phyloP scores from a whole-genome alignment of 2,329 filamentous ascomycete genomes.

The Calonectria honghensis region DNA sequence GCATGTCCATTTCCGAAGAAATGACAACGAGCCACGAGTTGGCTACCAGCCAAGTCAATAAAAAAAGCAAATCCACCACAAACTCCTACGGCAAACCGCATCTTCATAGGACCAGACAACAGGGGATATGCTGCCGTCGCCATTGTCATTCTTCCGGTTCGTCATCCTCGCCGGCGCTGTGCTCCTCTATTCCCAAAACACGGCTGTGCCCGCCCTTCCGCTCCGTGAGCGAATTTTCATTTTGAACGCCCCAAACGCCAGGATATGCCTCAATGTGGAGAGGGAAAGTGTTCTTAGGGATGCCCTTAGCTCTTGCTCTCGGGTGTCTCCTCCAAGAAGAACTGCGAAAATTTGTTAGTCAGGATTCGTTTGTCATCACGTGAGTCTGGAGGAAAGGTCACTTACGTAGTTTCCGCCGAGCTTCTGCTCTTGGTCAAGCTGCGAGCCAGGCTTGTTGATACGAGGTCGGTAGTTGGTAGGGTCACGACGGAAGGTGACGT shows the following conservation, averaged over 20 bases:
- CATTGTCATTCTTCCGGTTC: slow-evolving; percentile 78
- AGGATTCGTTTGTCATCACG: not conserved
- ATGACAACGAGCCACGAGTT: not conserved
- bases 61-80: slow-evolving; percentile 26
- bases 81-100: slow-evolving; percentile 31
- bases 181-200: slow-evolving; percentile 63
- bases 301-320: slow-evolving; percentile 72
- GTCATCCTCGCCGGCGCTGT: slow-evolving; percentile 77
- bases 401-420: slow-evolving; percentile 90
- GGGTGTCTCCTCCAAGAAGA: slow-evolving; percentile 91
- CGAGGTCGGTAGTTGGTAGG: slow-evolving; percentile 96
- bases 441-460: slow-evolving; percentile 98
- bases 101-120: slow-evolving; percentile 76
- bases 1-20: slow-evolving; percentile 14
- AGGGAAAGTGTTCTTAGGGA: slow-evolving; percentile 58
- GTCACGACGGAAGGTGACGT: slow-evolving; percentile 98
- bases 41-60: slow-evolving; percentile 27
- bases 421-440: slow-evolving; percentile 99
- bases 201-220: slow-evolving; percentile 55
- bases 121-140: slow-evolving; percentile 79
- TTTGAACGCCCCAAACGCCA: slow-evolving; percentile 73
- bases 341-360: slow-evolving; percentile 67
- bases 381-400: not conserved
- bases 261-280: slow-evolving; percentile 57
- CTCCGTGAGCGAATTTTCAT: slow-evolving; percentile 58